Conservation (phyloP, 441 rosid genomes). For the Breynia disticha region DNA sequence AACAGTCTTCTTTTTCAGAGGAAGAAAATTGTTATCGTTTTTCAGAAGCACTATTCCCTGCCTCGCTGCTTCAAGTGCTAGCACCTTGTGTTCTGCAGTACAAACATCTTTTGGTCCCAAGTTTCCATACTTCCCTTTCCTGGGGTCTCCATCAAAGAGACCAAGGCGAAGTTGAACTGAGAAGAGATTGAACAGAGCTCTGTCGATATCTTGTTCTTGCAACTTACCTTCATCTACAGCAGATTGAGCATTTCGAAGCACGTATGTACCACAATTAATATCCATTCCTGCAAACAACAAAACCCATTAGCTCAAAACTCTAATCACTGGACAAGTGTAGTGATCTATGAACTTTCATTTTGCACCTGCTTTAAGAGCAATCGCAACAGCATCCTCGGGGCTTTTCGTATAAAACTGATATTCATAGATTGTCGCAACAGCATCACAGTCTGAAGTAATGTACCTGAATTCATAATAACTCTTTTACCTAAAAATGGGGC, state of each 20-base stretch:
- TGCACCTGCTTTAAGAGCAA: conserved; percentile 62
- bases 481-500: conserved; percentile 4
- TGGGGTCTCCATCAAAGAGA: conserved; percentile 70
- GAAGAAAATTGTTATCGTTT: conserved; percentile 48
- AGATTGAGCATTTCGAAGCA: conserved; percentile 44
- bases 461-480: conserved; percentile 33
- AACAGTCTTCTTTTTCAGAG: conserved; percentile 47
- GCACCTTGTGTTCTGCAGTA: conserved; percentile 56
- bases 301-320: too few species aligned
- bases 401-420: conserved; percentile 64
- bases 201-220: conserved; percentile 51
- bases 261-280: conserved; percentile 69
- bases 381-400: conserved; percentile 76
- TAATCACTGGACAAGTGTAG: not conserved
- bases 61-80: conserved; percentile 86
- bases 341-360: conserved; percentile 5
- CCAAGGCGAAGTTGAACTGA: conserved; percentile 83
- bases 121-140: conserved; percentile 45
- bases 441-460: conserved; percentile 81
- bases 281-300: conserved; percentile 54
- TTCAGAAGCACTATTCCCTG: conserved; percentile 88
- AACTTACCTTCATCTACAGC: conserved; percentile 51
- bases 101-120: conserved; percentile 67
- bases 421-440: conserved; percentile 62
- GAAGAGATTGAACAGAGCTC: conserved; percentile 54